phyloP scores from a whole-genome alignment of 2,329 filamentous ascomycete species.

The Claviceps sp. region DNA sequence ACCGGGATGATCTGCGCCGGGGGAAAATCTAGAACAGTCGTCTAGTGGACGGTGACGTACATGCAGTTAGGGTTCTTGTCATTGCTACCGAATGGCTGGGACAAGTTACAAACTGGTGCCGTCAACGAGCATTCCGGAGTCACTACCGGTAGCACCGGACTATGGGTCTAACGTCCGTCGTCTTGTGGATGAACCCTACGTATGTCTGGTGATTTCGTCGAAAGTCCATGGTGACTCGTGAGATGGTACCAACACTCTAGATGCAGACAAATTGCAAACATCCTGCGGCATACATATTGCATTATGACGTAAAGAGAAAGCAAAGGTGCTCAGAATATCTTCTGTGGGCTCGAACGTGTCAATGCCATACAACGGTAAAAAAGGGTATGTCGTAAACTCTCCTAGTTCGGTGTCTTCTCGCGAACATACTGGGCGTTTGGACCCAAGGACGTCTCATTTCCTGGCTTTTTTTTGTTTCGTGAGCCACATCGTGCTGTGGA shows the following conservation, averaged over 20 bases:
- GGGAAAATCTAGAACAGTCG: conserved; percentile 67
- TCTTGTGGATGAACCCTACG: conserved; percentile 69
- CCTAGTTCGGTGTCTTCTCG: conserved; percentile 48
- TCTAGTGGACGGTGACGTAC: conserved; percentile 58
- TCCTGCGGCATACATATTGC: conserved; percentile 57
- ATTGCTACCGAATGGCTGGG: too few species aligned
- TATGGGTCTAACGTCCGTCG: conserved; percentile 54
- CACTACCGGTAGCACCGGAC: too few species aligned
- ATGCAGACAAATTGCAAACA: conserved; percentile 66
- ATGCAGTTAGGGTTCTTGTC: conserved; percentile 56
- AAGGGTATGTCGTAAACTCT: conserved; percentile 69
- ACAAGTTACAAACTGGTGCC: too few species aligned
- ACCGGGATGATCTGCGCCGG: conserved; percentile 58
- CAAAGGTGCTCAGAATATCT: conserved; percentile 65
- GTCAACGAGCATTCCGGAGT: too few species aligned
- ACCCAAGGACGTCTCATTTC: conserved; percentile 50
- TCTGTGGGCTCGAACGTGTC: conserved; percentile 67
- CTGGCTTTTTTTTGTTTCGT: conserved; percentile 31
- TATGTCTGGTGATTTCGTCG: conserved; percentile 67
- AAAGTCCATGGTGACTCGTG: conserved; percentile 54
- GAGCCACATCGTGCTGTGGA: conserved; percentile 36
- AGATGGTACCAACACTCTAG: conserved; percentile 62
- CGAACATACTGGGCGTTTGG: conserved; percentile 54
- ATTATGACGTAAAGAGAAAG: conserved; percentile 57
- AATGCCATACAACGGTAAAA: conserved; percentile 61